Evolutionary conservation across 371 early-diverging fungal genomes (phyloP).

Genomic region (Neoconidiobolus thromboides): DNA sequence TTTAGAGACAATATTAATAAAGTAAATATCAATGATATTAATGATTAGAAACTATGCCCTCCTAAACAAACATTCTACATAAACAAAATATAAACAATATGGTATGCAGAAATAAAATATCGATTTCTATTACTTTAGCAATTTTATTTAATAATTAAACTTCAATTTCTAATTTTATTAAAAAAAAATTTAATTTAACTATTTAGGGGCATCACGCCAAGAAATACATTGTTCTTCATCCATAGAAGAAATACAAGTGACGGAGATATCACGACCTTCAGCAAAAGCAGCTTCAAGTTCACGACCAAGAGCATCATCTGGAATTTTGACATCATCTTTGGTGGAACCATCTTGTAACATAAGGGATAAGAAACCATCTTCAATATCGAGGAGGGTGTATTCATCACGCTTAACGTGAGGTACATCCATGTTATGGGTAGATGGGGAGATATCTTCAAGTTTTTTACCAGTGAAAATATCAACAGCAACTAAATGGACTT

Average conservation of each 20-base stretch:
- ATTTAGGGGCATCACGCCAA: constrained; percentile 37
- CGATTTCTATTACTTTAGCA: too few relatives aligned
- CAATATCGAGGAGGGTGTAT: constrained; percentile 70
- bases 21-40: too few relatives aligned
- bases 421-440: constrained; percentile 99
- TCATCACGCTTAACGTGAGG: constrained; percentile 82
- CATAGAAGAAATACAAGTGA: constrained; percentile 81
- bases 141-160: too few relatives aligned
- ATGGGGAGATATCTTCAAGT: constrained; percentile 90
- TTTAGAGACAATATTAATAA: too few relatives aligned
- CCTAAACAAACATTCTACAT: too few relatives aligned
- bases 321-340: constrained; percentile 92
- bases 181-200: neutral
- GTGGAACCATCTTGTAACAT: constrained; percentile 55
- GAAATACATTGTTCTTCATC: constrained; percentile 79
- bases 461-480: constrained; percentile 96
- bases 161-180: neutral
- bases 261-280: constrained; percentile 56
- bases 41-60: too few relatives aligned
- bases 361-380: constrained; percentile 81
- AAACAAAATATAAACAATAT: too few relatives aligned
- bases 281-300: constrained; percentile 53
- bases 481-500: constrained; percentile 88
- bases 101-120: too few relatives aligned
- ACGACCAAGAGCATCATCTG: constrained; percentile 71